Conservation (phyloP, 306 rosid genomes). For the Vigna unguiculata region DNA sequence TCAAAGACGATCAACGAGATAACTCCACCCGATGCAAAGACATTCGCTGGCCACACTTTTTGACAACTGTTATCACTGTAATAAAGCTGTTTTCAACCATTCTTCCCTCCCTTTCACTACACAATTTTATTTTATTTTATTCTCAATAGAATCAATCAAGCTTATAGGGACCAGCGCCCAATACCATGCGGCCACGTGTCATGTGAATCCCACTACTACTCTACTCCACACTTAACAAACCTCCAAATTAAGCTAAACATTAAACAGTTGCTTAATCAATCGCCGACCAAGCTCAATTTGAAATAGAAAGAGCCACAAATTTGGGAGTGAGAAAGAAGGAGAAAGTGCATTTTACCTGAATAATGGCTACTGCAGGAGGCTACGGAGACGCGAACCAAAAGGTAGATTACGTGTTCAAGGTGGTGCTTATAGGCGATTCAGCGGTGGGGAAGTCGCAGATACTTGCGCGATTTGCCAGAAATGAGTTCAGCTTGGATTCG, state of each 20-base stretch:
- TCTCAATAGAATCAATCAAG: not conserved
- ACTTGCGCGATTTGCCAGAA: slow-evolving; percentile 83
- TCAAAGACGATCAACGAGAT: slow-evolving; percentile 18
- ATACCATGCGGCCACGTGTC: slow-evolving; percentile 38
- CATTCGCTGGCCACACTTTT: not conserved
- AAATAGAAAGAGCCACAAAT: slow-evolving; percentile 4
- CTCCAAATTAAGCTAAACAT: not conserved
- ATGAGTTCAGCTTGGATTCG: slow-evolving; percentile 91
- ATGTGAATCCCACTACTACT: not conserved
- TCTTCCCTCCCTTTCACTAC: not conserved
- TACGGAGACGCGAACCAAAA: slow-evolving; percentile 87
- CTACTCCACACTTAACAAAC: not conserved
- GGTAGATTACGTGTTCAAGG: slow-evolving; percentile 94
- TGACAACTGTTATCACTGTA: not conserved
- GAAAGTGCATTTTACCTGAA: not conserved
- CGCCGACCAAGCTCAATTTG: not conserved
- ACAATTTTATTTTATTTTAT: not conserved
- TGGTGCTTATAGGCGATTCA: slow-evolving; percentile 90
- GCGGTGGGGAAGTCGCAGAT: slow-evolving; percentile 97
- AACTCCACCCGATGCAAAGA: slow-evolving; percentile 38
- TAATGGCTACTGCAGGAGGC: slow-evolving; percentile 67
- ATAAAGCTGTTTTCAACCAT: slow-evolving; percentile 20
- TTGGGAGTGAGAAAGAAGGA: not conserved
- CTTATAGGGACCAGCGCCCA: not conserved
- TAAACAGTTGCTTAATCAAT: slow-evolving; percentile 1